phyloP scores from a whole-genome alignment of 140 eudicot species.

The Bidens hawaiensis region DNA sequence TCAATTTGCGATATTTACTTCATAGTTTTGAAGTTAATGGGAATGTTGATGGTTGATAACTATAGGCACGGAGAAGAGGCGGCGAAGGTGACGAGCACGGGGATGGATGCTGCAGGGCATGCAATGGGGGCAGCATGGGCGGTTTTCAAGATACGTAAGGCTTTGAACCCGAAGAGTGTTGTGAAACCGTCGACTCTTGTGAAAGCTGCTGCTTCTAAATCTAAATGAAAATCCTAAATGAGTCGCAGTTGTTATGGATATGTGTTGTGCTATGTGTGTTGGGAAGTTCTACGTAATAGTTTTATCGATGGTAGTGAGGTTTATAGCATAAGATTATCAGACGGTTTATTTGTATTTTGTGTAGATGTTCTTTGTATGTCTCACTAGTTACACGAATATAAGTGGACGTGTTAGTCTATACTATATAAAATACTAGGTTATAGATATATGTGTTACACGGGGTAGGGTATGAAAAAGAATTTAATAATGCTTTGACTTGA shows the following conservation, averaged over 20 bases:
- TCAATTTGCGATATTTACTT: no score
- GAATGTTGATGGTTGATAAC: background rate
- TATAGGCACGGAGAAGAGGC: conserved; percentile 96
- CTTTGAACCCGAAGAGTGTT: conserved; percentile 71
- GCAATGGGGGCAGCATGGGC: conserved; percentile 93
- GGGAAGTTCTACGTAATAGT: background rate
- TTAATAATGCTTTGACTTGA: background rate
- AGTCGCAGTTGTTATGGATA: background rate
- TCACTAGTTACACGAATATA: no score
- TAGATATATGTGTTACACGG: no score
- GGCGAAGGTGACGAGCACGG: conserved; percentile 66
- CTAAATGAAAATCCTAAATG: background rate
- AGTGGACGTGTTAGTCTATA: no score
- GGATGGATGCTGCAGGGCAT: conserved; percentile 86
- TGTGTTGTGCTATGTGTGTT: background rate
- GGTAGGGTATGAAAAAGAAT: no score
- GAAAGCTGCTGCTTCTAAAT: conserved; percentile 48
- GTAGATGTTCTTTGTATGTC: no score
- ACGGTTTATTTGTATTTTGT: no score
- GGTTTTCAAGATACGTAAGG: conserved; percentile 80
- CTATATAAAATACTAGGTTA: no score
- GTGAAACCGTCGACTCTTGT: conserved; percentile 56
- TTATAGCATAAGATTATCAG: no score
- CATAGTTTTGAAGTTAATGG: no score
- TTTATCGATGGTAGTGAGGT: no score